Base-by-base conservation (phyloP, 2,329 filamentous ascomycete genomes). In the Sclerotinia glacialis region DNA sequence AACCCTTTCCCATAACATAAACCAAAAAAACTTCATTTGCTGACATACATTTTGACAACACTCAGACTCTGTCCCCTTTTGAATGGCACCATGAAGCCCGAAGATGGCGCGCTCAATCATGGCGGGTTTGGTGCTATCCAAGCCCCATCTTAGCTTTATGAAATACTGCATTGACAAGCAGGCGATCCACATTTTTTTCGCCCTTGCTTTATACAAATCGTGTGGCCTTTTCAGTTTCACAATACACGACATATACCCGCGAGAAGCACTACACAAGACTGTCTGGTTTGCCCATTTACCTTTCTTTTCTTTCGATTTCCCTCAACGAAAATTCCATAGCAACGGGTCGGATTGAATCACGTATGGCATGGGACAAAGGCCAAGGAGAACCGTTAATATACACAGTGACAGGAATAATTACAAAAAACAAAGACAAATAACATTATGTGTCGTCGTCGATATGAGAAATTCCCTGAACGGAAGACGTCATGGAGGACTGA, bases 41-140 rank as follows among this genome's bases (percentile, higher is more conserved):
- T 66, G 47, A 66, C 64, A 66, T 44, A 52, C 11, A 50, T 37
- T 9, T 61, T 28, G n/a, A 21, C 5, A 61, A 23, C 55, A 31
- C 26, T 76, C 83, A 92, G 89, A 78, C 85, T 93, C 74, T 96
- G 92, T 77, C 92, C 92, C 58, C 82, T 95, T 77, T 88, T 96
- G 69, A 96, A 96, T 76, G 92, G 92, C 63, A 91, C 90, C 42
- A 90, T 90, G 81, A 89, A 90, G 71, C 79, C 81, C 49, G 83
- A 85, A 71, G 83, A 83, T 69, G 80, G 80, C 67, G 79, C 80
- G n/a, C 79, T 80, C 47, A 85, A 86, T 69, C 82, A 86, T 68
- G 83, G 71, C 40, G 84, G 84, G 8, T 87, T 87, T 76, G 85
- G 85, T 67, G 82, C 83, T 65, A 72, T 75, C 6, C 65, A 66